Evolutionary conservation across 2,329 filamentous ascomycete species (phyloP).

Genomic region (Cladosporium sphaerospermum): DNA sequence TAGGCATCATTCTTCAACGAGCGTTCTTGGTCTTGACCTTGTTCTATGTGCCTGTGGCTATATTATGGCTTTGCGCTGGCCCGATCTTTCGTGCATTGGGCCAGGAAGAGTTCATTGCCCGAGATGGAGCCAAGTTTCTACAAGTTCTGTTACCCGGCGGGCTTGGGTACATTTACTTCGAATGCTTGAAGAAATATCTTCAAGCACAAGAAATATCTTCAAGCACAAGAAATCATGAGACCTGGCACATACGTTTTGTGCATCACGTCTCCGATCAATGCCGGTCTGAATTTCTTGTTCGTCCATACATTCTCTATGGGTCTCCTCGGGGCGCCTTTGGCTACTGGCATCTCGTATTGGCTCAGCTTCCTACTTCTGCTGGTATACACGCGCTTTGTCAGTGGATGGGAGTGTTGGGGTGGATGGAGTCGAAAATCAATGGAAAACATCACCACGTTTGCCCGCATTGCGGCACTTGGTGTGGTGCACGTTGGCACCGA

Average conservation of each 20-base stretch:
- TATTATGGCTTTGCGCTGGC: slow-evolving; percentile 70
- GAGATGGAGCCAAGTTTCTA: slow-evolving; percentile 67
- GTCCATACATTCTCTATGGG: slow-evolving; percentile 66
- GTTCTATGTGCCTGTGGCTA: slow-evolving; percentile 67
- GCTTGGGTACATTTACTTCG: slow-evolving; percentile 81
- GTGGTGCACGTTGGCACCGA: slow-evolving; percentile 78
- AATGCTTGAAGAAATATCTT: slow-evolving; percentile 62
- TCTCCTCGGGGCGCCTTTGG: slow-evolving; percentile 71
- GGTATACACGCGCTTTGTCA: slow-evolving; percentile 64
- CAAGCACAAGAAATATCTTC: slow-evolving; percentile 57
- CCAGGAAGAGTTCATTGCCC: slow-evolving; percentile 70
- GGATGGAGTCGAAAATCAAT: slow-evolving; percentile 61
- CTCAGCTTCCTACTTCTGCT: slow-evolving; percentile 70
- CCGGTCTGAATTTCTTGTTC: slow-evolving; percentile 58
- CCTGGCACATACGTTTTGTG: slow-evolving; percentile 58
- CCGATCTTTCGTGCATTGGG: slow-evolving; percentile 67
- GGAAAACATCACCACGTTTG: slow-evolving; percentile 64
- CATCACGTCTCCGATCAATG: slow-evolving; percentile 56
- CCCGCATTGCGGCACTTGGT: slow-evolving; percentile 67
- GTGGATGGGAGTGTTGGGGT: slow-evolving; percentile 72
- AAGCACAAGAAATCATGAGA: slow-evolving; percentile 58
- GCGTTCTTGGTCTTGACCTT: slow-evolving; percentile 64
- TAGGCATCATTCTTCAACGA: slow-evolving; percentile 73
- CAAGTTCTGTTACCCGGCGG: slow-evolving; percentile 71
- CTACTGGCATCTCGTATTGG: slow-evolving; percentile 83